Evolutionary conservation across 2,329 filamentous ascomycete genomes (phyloP), one percentile per base, ranked within the genome.

Genomic region (Canariomyces notabilis): DNA sequence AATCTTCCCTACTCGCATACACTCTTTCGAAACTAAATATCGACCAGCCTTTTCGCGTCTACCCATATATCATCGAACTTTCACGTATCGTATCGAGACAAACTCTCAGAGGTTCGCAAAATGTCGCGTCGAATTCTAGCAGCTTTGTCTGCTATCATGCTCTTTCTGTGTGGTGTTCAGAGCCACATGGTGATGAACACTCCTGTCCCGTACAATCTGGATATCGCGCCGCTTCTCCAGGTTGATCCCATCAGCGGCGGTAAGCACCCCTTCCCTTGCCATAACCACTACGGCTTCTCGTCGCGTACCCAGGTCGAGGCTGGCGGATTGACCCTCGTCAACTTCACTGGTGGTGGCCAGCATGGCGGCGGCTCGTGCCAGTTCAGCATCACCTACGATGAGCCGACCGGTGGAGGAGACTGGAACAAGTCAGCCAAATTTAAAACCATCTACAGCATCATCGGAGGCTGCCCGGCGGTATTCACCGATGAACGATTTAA

Each of bases 351-450:
- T 26, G 57, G 53, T n/a, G 59, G 53, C 2, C 57, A 61, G 33
- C 60, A 62, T 22, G 57, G 57, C 20, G 60, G 61, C 20, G 61
- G 61, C 14, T 63, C 61, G 4, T 63, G 61, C 53, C 60, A 62
- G 56, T 59, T 63, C 34, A 61, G 59, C 46, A 49, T 63, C 42
- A 58, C 53, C 5, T 59, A 59, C 43, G 55, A 57, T 44, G 37
- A 50, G 31, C 47, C 52, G 2, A 32, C 37, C 15, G 14, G 37
- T 2, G 43, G 37, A 7, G 48, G 46, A 5, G 8, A 34, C 31
- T 56, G 52, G 55, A 56, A 51, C 42, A 46, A 48, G 9, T 51
- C 50, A 14, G 51, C 50, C 23, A 47, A 38, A 8, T 63, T 61
- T 56, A 59, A 62, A 37, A 61, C 60, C 20, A 60, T 63, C 40